Percentiles rank a stretch among this genome's conserved stretches.
Evolutionary conservation across 176 grass and related monocot genomes (phyloP).

Genomic region (Dendrocalamus sinicus): DNA sequence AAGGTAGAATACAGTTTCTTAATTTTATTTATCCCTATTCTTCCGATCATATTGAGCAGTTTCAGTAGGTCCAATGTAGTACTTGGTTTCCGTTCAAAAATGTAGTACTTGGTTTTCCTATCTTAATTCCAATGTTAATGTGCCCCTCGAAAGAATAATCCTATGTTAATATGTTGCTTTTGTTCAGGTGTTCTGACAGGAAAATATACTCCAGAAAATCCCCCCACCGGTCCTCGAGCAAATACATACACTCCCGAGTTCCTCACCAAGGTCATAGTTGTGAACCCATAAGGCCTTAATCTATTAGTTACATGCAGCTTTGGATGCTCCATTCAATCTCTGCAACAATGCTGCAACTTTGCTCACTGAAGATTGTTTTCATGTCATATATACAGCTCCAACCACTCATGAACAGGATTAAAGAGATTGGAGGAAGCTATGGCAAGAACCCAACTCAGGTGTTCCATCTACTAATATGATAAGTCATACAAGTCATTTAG

Average conservation of each 20-base stretch:
- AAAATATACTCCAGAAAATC: conserved; percentile 56
- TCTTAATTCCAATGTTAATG: neutral
- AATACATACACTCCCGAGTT: conserved; percentile 58
- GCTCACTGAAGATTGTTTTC: conserved; percentile 14
- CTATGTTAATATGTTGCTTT: neutral
- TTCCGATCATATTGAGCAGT: neutral
- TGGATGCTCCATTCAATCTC: neutral
- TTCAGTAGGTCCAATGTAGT: neutral
- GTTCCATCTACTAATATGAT: neutral
- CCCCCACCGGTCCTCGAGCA: conserved; percentile 41
- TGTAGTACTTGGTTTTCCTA: no score
- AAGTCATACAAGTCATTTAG: no score
- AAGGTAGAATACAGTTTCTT: conserved; percentile 46
- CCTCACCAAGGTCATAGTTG: conserved; percentile 42
- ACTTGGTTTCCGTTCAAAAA: no score
- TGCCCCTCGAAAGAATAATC: no score
- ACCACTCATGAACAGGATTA: conserved; percentile 80
- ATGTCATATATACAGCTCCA: conserved; percentile 64
- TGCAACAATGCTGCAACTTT: neutral
- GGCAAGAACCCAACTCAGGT: conserved; percentile 86
- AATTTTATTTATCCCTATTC: no score
- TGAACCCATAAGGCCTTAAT: neutral
- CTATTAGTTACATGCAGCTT: neutral
- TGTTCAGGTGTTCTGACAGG: conserved; percentile 55
- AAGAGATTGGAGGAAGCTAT: conserved; percentile 81